Evolutionary conservation across 2,329 filamentous ascomycete species (phyloP), one percentile per base, ranked within the genome.

Genomic region (Clonostachys byssicola): DNA sequence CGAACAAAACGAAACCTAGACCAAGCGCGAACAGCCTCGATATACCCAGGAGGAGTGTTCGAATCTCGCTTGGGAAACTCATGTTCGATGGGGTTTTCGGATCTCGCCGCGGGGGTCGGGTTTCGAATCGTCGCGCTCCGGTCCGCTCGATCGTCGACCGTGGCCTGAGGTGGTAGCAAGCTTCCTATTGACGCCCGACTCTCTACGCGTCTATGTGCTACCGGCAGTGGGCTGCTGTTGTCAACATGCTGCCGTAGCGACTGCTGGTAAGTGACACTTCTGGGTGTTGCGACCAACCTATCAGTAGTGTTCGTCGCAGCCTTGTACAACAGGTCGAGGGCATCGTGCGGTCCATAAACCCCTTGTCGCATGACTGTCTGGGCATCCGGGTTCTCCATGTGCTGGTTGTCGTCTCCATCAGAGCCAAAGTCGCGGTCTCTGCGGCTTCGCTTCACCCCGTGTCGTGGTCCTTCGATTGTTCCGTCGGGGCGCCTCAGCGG

Each of bases 1-100:
- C 91, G 85, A n/a, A 97, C 92, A 62, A 97, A 97, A 40, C 92
- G 85, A 63, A 96, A 92, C 52, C 90, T 78, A 3, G 86, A 83
- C 94, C 94, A 99, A n/a, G 90, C 87, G 58, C 83, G 85, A 50
- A 96, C 70, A 1, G 92, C 92, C 49, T 88, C 81, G 40, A 78
- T 70, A 55, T 85, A 85, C 44, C 83, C 75, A 33, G 75, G 71
- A 51, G 81, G 73, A 44, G 69, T 55, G 51, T 73, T 64, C 51
- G 73, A 56, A 48, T 72, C 67, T 39, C 73, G 57, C 53, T 71
- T 68, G 51, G 66, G 67, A 43, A 75, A 59, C 46, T 67, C 67
- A 6, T 72, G 73, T 42, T 81, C 76, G 40, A 78, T 70, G 14
- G 65, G 60, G 42, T 70, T 65, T 4, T 69, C 68, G 40, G 56